Evolutionary conservation across 2,329 filamentous ascomycete species (phyloP), one percentile per base, ranked within the genome.

Genomic region (Colletotrichum chlorophyti): DNA sequence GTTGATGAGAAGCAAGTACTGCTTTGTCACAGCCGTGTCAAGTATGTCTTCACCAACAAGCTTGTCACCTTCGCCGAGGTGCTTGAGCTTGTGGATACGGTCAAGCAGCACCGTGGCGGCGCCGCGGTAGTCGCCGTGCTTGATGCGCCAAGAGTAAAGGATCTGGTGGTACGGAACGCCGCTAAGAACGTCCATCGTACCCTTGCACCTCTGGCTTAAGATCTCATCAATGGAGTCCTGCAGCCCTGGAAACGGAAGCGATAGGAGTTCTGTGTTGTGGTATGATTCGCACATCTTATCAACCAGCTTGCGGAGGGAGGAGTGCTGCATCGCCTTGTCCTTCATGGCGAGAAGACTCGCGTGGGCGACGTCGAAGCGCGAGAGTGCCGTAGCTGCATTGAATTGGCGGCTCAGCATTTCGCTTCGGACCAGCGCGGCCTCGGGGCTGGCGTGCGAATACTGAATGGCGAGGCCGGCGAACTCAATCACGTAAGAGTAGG

Each of bases 1-100:
- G 71, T 99, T 99, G 77, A 99, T 96, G 40, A 99, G 83, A 61
- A 93, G 83, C n/a, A 98, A 78, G 67, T 96, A 95, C 68, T 91
- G 89, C 65, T 90, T 85, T 42, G 89, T 87, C 27, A 91, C 81
- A 1, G 82, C 80, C 0, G 86, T 89, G 65, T 89, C 86, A 10
- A 87, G 76, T 4, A 80, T 78, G 61, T 88, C 85, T 15, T 82
- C 81, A 4, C 77, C 76, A 2, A 76, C 65, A n/a, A 83, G 73
- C 61, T 78, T 80, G 60, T 88, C 83, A 3, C 83, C 84, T 63
- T 87, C 83, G 21, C 85, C 83, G 0, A 83, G 79, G 23, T 78
- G 76, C 60, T 82, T 80, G 14, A 90, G 77, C 70, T 85, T 86
- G 64, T 86, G 83, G 50, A 90, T 81, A 31, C 85, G 80, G 66